These are phyloP conservation scores for Didymella pinodella DNA, from an alignment of 2,329 filamentous ascomycete species.

Conservation along the genomic window DNA sequence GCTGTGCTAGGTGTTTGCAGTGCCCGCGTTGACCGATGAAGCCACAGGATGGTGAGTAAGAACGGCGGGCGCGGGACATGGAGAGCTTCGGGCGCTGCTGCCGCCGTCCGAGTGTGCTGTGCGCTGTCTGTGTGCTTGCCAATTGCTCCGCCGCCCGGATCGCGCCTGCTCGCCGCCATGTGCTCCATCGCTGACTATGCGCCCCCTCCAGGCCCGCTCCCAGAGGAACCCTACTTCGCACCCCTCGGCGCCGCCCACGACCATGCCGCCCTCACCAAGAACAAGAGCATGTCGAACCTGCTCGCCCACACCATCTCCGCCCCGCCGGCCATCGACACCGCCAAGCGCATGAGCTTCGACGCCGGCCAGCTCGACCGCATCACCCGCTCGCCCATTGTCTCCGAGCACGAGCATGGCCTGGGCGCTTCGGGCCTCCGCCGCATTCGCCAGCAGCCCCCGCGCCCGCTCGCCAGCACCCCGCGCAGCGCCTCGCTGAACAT, in stretches of 20 bases:
- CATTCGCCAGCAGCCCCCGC: conserved; percentile 82
- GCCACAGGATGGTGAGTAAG: conserved; percentile 24
- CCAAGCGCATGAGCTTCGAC: conserved; percentile 78
- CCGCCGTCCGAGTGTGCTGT: neutral
- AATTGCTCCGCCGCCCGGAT: neutral
- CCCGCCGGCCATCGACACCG: conserved; percentile 61
- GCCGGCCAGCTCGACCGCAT: conserved; percentile 72
- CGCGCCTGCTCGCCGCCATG: conserved; percentile 25
- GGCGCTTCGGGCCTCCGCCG: conserved; percentile 87
- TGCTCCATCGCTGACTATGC: conserved; percentile 36
- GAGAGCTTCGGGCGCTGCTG: conserved; percentile 3
- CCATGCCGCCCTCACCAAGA: conserved; percentile 56
- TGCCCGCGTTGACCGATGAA: conserved; percentile 22
- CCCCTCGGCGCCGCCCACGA: conserved; percentile 35
- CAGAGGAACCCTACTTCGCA: conserved; percentile 42
- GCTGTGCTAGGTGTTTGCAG: conserved; percentile 13
- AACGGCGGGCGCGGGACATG: conserved; percentile 5
- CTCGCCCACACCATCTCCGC: conserved; percentile 46
- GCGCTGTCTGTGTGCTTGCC: conserved; percentile 1
- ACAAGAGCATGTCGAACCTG: conserved; percentile 60
- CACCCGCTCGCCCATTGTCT: conserved; percentile 81
- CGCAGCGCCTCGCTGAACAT: conserved; percentile 76
- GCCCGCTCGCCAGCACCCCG: conserved; percentile 62
- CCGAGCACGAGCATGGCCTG: conserved; percentile 86
- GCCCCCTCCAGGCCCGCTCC: conserved; percentile 45